Evolutionary conservation across 2,329 filamentous ascomycete species (phyloP).

Genomic region (Acephala macrosclerotiorum): DNA sequence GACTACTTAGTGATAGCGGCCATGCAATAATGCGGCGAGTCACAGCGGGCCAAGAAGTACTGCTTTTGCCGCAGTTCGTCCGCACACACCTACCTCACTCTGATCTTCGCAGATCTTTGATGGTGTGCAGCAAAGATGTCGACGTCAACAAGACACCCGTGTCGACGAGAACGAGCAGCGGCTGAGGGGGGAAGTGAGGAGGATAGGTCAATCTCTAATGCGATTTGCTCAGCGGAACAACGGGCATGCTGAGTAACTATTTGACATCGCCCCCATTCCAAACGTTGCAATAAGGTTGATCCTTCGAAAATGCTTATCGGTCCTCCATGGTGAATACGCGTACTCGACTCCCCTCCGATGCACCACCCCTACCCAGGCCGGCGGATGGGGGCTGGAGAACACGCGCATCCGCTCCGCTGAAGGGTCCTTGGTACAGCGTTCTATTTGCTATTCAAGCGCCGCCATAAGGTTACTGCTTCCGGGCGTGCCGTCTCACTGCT

Average conservation of each 20-base stretch:
- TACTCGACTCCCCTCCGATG: too few species aligned
- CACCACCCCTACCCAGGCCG: neutral
- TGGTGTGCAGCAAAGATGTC: neutral
- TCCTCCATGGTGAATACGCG: too few species aligned
- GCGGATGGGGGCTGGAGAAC: neutral
- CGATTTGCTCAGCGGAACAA: too few species aligned
- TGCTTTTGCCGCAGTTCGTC: conserved; percentile 2
- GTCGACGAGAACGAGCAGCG: neutral
- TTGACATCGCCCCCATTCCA: too few species aligned
- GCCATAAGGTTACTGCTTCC: neutral
- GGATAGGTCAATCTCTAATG: too few species aligned
- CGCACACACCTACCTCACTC: neutral
- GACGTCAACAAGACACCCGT: neutral
- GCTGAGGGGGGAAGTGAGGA: neutral
- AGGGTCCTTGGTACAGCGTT: neutral
- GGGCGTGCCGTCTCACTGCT: neutral
- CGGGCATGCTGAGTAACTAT: too few species aligned
- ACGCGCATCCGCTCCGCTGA: neutral
- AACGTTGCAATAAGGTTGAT: too few species aligned
- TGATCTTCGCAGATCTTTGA: neutral
- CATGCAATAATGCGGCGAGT: neutral
- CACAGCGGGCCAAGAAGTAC: neutral
- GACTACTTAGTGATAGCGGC: neutral
- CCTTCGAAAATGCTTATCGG: too few species aligned
- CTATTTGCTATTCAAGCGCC: too few species aligned